Evolutionary conservation across 805 yeast species (phyloP).

Genomic region (Kuraishia ogatae): DNA sequence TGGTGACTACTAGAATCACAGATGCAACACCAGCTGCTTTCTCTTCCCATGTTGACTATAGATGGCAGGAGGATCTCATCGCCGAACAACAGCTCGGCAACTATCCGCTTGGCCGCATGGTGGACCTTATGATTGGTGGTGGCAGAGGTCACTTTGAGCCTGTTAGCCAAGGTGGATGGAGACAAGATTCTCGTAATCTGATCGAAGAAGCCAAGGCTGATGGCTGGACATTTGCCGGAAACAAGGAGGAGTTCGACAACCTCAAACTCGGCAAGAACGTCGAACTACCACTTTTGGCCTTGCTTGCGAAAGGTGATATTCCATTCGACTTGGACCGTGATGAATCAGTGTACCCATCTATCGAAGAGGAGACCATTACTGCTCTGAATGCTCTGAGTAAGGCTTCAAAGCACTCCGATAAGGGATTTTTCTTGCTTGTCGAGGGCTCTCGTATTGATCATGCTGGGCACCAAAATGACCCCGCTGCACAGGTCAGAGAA

Average conservation of each 20-base stretch:
- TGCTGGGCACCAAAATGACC: conserved; percentile 91
- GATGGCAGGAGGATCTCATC: conserved; percentile 76
- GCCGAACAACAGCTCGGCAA: conserved; percentile 84
- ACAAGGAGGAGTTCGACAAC: conserved; percentile 49
- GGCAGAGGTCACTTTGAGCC: conserved; percentile 83
- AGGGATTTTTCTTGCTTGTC: conserved; percentile 79
- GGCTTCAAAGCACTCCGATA: conserved; percentile 63
- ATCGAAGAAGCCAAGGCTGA: conserved; percentile 48
- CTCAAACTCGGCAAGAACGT: conserved; percentile 52
- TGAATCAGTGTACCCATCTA: conserved; percentile 53
- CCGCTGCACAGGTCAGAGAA: conserved; percentile 90
- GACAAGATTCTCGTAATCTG: conserved; percentile 63
- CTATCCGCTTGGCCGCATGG: conserved; percentile 69
- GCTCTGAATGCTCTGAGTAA: conserved; percentile 62
- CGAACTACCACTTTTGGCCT: conserved; percentile 66
- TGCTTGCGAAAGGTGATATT: conserved; percentile 69
- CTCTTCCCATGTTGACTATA: conserved; percentile 66
- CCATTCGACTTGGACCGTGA: conserved; percentile 82
- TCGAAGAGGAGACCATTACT: conserved; percentile 68
- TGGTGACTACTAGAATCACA: conserved; percentile 85
- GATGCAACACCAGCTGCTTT: conserved; percentile 96
- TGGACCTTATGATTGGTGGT: conserved; percentile 85
- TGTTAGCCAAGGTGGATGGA: conserved; percentile 46
- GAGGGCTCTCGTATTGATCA: conserved; percentile 95
- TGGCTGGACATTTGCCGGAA: conserved; percentile 61